Evolutionary conservation across 352 stramenopile species (phyloP).

Genomic region (Phytophthora sojae): DNA sequence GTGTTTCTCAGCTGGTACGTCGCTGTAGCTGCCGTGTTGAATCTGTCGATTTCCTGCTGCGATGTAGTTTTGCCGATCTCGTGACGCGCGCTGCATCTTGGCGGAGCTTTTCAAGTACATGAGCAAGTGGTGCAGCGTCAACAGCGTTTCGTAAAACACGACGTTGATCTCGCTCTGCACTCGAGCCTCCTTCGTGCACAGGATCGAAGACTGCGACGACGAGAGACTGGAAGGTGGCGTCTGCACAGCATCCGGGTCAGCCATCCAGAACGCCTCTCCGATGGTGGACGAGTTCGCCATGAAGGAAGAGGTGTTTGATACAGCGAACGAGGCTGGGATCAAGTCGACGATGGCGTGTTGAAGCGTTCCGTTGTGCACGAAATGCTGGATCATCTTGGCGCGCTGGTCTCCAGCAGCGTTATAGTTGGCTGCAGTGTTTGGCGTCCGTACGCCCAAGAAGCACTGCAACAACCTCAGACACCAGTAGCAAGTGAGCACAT

Average conservation of each 20-base stretch:
- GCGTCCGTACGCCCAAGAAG: slow-evolving; percentile 53
- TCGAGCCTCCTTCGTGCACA: slow-evolving; percentile 64
- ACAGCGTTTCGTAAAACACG: slow-evolving; percentile 71
- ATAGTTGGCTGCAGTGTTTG: slow-evolving; percentile 30
- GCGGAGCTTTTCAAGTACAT: slow-evolving; percentile 51
- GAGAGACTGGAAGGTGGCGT: slow-evolving; percentile 35
- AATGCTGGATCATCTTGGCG: slow-evolving; percentile 64
- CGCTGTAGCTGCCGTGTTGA: slow-evolving; percentile 10
- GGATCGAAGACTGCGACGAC: slow-evolving; percentile 42
- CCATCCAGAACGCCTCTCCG: slow-evolving; percentile 56
- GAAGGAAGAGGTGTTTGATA: slow-evolving; percentile 35
- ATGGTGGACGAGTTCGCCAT: slow-evolving; percentile 25
- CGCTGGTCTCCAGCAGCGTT: slow-evolving; percentile 49
- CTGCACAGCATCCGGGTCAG: slow-evolving; percentile 28
- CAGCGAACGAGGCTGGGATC: slow-evolving; percentile 55
- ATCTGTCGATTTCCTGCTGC: slow-evolving; percentile 29
- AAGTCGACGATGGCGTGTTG: slow-evolving; percentile 61
- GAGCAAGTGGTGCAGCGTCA: slow-evolving; percentile 71
- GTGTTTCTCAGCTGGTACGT: slow-evolving; percentile 43
- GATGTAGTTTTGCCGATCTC: slow-evolving; percentile 36
- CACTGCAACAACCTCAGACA: slow-evolving; percentile 70
- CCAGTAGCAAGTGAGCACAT: slow-evolving; percentile 75
- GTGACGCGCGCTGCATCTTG: slow-evolving; percentile 29
- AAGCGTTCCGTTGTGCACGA: slow-evolving; percentile 57
- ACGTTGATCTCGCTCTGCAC: slow-evolving; percentile 77